Evolutionary conservation across 169 alveolate genomes (phyloP).

Genomic region (Cryptosporidium viatorum): DNA sequence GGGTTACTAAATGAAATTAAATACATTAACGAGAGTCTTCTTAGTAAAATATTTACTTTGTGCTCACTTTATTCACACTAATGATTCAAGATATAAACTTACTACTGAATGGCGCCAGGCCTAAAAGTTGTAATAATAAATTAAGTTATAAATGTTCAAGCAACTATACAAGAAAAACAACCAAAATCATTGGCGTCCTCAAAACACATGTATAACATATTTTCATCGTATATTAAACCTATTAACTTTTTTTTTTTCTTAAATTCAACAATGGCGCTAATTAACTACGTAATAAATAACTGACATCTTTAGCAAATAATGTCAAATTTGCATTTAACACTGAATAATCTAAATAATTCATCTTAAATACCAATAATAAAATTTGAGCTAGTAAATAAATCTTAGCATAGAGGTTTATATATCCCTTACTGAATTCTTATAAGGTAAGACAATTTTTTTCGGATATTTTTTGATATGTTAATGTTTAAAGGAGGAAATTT

Average conservation of each 20-base stretch:
- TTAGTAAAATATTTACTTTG: too few relatives aligned
- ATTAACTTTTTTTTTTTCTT: neutral
- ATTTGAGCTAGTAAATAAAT: neutral
- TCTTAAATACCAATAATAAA: neutral
- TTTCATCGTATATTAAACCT: neutral
- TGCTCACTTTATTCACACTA: neutral
- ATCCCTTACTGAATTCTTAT: neutral
- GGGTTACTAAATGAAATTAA: neutral
- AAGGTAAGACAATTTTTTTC: neutral
- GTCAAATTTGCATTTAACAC: neutral
- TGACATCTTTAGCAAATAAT: neutral
- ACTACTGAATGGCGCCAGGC: neutral
- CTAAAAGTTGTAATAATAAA: too few relatives aligned
- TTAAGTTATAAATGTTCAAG: too few relatives aligned
- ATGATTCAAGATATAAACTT: neutral
- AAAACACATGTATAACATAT: neutral
- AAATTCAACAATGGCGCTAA: neutral
- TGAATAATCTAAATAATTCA: neutral
- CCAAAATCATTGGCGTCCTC: neutral
- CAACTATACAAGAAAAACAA: neutral
- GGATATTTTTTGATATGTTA: neutral
- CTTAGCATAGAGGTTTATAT: neutral
- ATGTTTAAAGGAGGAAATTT: constrained; percentile 48
- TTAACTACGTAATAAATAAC: neutral
- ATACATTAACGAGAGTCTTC: neutral